A percentile compares a stretch with the other conserved stretches of the same genome.
phyloP scores from a whole-genome alignment of 2,329 filamentous ascomycete genomes.

The Exophiala bonariae region DNA sequence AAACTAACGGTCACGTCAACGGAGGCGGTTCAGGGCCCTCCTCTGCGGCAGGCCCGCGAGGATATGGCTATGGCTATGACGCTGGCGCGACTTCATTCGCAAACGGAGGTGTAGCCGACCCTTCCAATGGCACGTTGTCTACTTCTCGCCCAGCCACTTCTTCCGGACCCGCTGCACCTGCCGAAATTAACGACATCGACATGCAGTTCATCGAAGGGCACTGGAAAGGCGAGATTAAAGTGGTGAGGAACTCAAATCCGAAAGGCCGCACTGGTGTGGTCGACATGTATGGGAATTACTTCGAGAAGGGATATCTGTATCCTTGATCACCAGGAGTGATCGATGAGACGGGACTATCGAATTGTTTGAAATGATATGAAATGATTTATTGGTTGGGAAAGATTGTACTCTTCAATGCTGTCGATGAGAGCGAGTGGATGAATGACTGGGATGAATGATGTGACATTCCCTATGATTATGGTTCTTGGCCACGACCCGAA shows the following conservation, averaged over 20 bases:
- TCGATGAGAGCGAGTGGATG: too few relatives aligned
- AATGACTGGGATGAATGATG: too few relatives aligned
- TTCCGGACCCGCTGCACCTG: conserved; percentile 20
- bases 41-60: conserved; percentile 9
- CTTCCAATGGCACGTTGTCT: conserved; percentile 2
- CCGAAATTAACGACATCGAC: conserved; percentile 25
- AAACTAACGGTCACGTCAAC: conserved; percentile 5
- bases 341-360: too few relatives aligned
- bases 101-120: not conserved
- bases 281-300: conserved; percentile 55
- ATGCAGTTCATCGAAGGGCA: conserved; percentile 54
- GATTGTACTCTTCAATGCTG: too few relatives aligned
- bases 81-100: conserved; percentile 12
- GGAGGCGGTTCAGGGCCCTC: not conserved
- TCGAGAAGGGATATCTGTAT: conserved; percentile 54
- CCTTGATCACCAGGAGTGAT: conserved; percentile 38
- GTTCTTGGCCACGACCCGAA: too few relatives aligned
- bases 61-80: conserved; percentile 23
- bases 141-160: conserved; percentile 18
- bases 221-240: conserved; percentile 60
- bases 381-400: too few relatives aligned
- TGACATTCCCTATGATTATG: too few relatives aligned
- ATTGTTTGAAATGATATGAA: too few relatives aligned
- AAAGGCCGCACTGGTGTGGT: conserved; percentile 44
- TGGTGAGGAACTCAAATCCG: conserved; percentile 49